phyloP scores from a whole-genome alignment of 1,139 yeast species.

The Candida labiduridarum region DNA sequence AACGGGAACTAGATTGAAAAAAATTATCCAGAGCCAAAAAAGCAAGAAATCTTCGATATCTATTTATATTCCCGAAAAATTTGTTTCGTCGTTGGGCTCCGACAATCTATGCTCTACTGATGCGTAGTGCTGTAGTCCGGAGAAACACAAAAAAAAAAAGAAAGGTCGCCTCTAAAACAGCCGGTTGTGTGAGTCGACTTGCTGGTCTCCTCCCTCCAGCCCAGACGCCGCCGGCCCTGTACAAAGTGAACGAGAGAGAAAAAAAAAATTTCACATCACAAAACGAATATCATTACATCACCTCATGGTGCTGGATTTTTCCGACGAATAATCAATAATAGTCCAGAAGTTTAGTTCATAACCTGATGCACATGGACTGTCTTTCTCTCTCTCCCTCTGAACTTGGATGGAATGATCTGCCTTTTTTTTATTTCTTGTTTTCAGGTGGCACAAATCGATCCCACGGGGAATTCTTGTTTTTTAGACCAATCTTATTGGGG shows the following conservation, averaged over 20 bases:
- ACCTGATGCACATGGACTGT: neutral
- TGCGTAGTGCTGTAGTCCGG: neutral
- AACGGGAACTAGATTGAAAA: neutral
- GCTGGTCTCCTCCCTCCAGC: neutral
- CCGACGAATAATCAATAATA: neutral
- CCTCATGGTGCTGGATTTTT: conserved; percentile 3
- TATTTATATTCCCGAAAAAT: conserved; percentile 2
- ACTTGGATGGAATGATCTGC: neutral
- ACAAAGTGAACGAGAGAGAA: neutral
- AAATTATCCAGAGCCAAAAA: neutral
- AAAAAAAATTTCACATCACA: neutral
- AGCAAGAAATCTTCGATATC: neutral
- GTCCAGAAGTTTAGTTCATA: neutral
- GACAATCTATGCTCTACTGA: neutral
- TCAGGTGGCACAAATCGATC: neutral
- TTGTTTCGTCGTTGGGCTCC: neutral
- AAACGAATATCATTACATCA: neutral
- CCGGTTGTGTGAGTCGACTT: neutral
- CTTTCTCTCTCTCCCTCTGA: neutral
- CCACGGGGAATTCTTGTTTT: conserved; percentile 1
- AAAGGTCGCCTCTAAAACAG: no score
- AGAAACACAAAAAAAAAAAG: neutral
- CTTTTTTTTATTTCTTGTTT: neutral
- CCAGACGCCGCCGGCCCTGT: neutral
- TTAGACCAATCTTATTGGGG: neutral